Conservation (phyloP, 2,329 filamentous ascomycete genomes). For the Trichoderma oligosporum region DNA sequence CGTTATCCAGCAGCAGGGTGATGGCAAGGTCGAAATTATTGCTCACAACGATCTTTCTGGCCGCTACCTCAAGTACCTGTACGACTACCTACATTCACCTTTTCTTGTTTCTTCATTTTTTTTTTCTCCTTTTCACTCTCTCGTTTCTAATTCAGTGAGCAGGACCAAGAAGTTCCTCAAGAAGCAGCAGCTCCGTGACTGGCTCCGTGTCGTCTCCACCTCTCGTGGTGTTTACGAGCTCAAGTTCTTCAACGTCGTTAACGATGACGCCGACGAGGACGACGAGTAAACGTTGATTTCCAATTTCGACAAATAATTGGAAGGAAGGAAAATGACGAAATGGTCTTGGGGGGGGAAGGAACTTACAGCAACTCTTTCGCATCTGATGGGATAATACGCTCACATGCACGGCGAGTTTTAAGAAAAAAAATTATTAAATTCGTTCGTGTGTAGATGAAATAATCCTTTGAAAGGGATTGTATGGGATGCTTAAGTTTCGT, state of each 20-base stretch:
- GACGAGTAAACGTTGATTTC: slow-evolving; percentile 80
- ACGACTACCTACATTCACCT: slow-evolving; percentile 49
- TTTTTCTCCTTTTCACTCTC: neutral
- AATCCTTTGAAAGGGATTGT: neutral
- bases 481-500: neutral
- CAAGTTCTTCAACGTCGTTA: slow-evolving; percentile 99
- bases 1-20: slow-evolving; percentile 82
- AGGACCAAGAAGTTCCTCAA: slow-evolving; percentile 99
- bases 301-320: neutral
- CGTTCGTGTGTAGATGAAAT: too few relatives aligned
- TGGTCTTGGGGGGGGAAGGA: neutral
- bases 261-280: slow-evolving; percentile 96
- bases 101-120: neutral
- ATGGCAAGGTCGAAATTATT: slow-evolving; percentile 97
- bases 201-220: slow-evolving; percentile 97
- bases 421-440: too few relatives aligned
- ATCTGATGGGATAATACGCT: neutral
- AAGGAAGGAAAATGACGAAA: slow-evolving; percentile 1
- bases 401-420: slow-evolving; percentile 14
- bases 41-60: slow-evolving; percentile 97
- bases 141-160: neutral
- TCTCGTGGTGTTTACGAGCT: slow-evolving; percentile 98
- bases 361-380: neutral
- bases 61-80: slow-evolving; percentile 99
- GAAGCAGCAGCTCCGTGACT: slow-evolving; percentile 99